phyloP scores from a whole-genome alignment of 192 early-diverging fungal species.

The Funneliformis mosseae region DNA sequence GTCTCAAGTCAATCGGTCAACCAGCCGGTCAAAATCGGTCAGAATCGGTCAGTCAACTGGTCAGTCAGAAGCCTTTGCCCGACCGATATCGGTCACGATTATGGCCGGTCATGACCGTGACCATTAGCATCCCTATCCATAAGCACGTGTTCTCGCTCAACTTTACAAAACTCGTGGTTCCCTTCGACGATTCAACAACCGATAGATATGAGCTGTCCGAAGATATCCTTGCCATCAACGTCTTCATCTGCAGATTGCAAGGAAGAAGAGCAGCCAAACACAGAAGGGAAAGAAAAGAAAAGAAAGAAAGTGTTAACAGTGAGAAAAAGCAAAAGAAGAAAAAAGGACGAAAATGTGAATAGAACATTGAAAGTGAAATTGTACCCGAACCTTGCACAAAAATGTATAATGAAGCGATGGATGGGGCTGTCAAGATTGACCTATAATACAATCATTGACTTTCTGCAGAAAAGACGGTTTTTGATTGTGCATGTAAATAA shows the following conservation, averaged over 20 bases:
- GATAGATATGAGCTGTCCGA: too few species aligned
- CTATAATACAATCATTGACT: neutral
- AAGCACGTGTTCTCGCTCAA: neutral
- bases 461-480: neutral
- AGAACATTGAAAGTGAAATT: neutral
- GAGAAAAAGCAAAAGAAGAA: slow-evolving; percentile 8
- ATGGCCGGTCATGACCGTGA: too few species aligned
- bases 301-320: neutral
- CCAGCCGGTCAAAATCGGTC: too few species aligned
- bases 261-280: too few species aligned
- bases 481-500: neutral
- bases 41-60: too few species aligned
- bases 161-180: neutral
- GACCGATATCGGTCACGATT: too few species aligned
- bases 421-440: neutral
- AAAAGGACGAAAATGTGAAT: neutral
- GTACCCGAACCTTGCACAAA: neutral
- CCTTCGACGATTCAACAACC: too few species aligned
- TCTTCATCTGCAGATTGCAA: too few species aligned
- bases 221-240: too few species aligned
- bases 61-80: too few species aligned
- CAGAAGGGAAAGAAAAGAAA: neutral
- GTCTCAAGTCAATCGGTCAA: too few species aligned
- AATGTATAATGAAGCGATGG: neutral
- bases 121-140: too few species aligned